These are phyloP conservation scores for Arabis hirsuta DNA, from an alignment of 345 rosid genomes.

Conservation along the genomic window DNA sequence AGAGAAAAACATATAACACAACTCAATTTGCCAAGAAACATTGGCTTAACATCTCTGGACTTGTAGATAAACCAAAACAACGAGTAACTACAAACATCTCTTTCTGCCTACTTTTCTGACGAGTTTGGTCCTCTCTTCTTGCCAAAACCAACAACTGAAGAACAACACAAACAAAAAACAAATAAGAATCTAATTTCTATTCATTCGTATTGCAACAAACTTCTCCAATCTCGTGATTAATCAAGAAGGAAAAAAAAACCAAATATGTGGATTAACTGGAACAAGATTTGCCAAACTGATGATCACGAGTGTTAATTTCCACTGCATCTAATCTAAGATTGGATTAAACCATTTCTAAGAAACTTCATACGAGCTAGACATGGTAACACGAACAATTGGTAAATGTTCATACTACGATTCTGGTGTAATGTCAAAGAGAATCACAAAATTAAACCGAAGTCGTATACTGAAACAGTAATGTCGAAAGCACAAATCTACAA, in stretches of 20 bases:
- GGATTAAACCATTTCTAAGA: background rate
- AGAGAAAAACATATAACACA: too few relatives aligned
- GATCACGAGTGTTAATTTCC: too few relatives aligned
- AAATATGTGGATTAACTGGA: background rate
- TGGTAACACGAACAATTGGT: too few relatives aligned
- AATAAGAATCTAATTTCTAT: background rate
- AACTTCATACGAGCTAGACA: background rate
- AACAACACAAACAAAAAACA: constrained; percentile 5
- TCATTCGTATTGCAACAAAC: background rate
- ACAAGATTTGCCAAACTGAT: background rate
- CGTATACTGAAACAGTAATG: background rate
- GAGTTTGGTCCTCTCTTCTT: constrained; percentile 35
- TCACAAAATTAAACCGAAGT: background rate
- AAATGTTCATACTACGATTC: too few relatives aligned
- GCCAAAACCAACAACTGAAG: constrained; percentile 24
- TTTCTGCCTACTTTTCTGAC: constrained; percentile 15
- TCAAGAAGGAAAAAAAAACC: background rate
- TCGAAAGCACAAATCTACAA: background rate
- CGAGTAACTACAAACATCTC: background rate
- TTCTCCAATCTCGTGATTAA: background rate
- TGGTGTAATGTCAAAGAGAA: too few relatives aligned
- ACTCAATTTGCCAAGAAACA: too few relatives aligned
- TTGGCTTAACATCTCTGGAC: too few relatives aligned
- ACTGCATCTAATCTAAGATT: background rate
- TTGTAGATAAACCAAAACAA: too few relatives aligned